A percentile compares a stretch with the other conserved stretches of the same genome.
These are phyloP conservation scores for Besnoitia besnoiti DNA, from an alignment of 169 alveolate genomes.

Conservation along the genomic window DNA sequence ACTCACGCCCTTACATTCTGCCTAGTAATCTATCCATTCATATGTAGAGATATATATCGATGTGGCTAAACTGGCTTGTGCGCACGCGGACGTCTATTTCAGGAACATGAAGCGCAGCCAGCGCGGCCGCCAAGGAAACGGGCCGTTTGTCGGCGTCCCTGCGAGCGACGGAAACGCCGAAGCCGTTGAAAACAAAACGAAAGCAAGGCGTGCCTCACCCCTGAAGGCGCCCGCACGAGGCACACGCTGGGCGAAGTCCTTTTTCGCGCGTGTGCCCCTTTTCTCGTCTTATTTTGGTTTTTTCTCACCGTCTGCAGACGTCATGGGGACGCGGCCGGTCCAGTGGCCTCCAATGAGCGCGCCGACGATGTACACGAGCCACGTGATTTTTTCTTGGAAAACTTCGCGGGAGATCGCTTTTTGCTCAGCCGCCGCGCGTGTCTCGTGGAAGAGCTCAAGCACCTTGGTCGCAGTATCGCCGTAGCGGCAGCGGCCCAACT, in stretches of 20 bases:
- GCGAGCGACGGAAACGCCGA: no score
- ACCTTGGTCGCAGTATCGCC: constrained; percentile 68
- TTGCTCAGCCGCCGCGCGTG: constrained; percentile 70
- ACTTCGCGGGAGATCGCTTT: constrained; percentile 72
- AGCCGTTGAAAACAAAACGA: no score
- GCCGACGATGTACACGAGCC: constrained; percentile 81
- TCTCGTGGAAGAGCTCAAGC: constrained; percentile 68
- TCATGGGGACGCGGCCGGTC: constrained; percentile 68
- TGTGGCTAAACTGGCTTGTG: no score
- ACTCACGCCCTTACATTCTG: not conserved
- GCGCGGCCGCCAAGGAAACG: no score
- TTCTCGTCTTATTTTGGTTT: not conserved
- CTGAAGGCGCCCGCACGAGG: no score
- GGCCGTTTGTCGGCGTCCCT: no score
- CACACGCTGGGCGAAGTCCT: no score
- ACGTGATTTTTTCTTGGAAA: constrained; percentile 76
- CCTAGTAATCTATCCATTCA: not conserved
- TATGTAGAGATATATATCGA: not conserved
- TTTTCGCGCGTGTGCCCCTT: no score
- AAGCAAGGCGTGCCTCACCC: no score
- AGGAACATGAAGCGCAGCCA: no score
- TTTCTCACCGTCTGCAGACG: constrained; percentile 25
- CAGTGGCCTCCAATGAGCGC: constrained; percentile 75
- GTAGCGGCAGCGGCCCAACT: constrained; percentile 81
- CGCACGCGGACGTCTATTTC: no score